phyloP scores from a whole-genome alignment of 495 filamentous ascomycete species.

The Penicillium crystallinum region DNA sequence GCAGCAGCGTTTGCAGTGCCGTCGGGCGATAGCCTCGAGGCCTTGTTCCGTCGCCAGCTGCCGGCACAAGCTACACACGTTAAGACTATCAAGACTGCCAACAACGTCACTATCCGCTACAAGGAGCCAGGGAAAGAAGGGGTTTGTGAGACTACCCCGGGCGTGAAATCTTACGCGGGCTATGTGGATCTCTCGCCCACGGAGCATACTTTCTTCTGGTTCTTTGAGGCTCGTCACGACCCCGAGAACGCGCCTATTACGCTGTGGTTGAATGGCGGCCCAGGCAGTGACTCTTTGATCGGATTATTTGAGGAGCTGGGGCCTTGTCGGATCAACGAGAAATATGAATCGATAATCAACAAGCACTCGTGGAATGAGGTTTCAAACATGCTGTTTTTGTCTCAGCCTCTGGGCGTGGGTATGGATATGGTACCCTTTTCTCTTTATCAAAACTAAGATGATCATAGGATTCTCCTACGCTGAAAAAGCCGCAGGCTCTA shows the following conservation, averaged over 20 bases:
- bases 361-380: constrained; percentile 67
- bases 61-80: constrained; percentile 49
- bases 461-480: constrained; percentile 50
- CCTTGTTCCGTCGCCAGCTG: constrained; percentile 33
- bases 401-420: constrained; percentile 59
- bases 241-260: constrained; percentile 48
- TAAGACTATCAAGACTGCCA: constrained; percentile 54
- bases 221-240: constrained; percentile 46
- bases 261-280: constrained; percentile 51
- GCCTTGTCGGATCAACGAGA: constrained; percentile 51
- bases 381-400: constrained; percentile 71
- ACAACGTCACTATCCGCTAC: constrained; percentile 44
- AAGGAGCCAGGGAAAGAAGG: constrained; percentile 38
- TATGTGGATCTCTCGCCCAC: constrained; percentile 42
- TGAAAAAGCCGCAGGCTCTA: constrained; percentile 33
- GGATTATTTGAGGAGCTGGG: constrained; percentile 67
- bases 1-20: constrained; percentile 20
- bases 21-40: constrained; percentile 6
- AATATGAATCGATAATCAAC: constrained; percentile 49
- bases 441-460: neutral
- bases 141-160: constrained; percentile 46
- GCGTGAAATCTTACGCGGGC: constrained; percentile 44
- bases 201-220: constrained; percentile 48
- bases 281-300: constrained; percentile 58
- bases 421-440: neutral